Evolutionary conservation across 2,329 filamentous ascomycete genomes (phyloP).

Genomic region (Emmonsiellopsis sp.): DNA sequence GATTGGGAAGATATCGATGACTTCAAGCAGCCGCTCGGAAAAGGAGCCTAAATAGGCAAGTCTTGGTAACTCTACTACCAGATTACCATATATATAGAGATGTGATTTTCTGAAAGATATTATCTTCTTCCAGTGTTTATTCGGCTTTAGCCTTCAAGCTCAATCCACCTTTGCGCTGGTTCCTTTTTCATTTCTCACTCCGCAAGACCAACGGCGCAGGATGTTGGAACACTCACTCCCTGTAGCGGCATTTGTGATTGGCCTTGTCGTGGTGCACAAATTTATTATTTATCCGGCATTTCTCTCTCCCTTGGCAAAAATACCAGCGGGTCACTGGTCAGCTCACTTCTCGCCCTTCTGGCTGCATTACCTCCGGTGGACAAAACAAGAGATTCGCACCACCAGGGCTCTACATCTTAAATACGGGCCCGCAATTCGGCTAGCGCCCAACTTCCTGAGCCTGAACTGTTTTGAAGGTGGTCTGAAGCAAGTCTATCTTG

Average conservation of each 20-base stretch:
- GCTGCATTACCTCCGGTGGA: conserved; percentile 52
- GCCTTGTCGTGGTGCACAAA: conserved; percentile 15
- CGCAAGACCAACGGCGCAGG: not conserved
- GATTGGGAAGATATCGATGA: not conserved
- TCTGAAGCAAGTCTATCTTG: conserved; percentile 52
- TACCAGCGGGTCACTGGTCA: conserved; percentile 57
- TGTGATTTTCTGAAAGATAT: not conserved
- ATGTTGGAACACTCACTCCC: not conserved
- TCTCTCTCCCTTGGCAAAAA: conserved; percentile 49
- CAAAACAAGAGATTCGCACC: conserved; percentile 42
- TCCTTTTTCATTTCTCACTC: too few species aligned
- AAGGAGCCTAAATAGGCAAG: not conserved
- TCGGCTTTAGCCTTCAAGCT: not conserved
- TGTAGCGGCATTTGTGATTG: not conserved
- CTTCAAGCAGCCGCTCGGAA: not conserved
- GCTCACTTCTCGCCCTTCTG: conserved; percentile 51
- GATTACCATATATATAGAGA: too few species aligned
- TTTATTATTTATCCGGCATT: conserved; percentile 25
- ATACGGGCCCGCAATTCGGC: conserved; percentile 49
- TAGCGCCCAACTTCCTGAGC: conserved; percentile 56
- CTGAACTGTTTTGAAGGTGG: conserved; percentile 51
- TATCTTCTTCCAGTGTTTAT: not conserved
- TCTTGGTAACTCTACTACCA: too few species aligned
- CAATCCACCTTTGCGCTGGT: too few species aligned
- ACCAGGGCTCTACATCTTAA: conserved; percentile 47